Evolutionary conservation across 139 green algal species (phyloP), one percentile per base, ranked within the genome.

Genomic region (Eudorina sp.): DNA sequence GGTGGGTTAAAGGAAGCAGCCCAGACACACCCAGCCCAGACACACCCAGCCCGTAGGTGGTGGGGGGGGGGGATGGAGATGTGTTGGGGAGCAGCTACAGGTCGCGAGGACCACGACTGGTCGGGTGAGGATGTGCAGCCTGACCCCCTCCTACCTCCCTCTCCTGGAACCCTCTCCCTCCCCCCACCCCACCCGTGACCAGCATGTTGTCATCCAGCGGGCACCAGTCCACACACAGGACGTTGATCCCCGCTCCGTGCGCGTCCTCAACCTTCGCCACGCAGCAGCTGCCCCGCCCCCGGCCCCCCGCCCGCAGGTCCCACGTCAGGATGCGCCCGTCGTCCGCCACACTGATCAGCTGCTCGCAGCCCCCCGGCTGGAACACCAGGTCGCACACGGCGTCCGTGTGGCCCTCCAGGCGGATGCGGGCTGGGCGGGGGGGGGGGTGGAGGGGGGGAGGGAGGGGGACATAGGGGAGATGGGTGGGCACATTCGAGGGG

Each of bases 371-470:
- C 45, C 90, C 90, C 2, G 97, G 97, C 58, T 94, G 90, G 86
- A 97, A 99, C 1, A 93, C 89, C 73, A 98, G 89, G 80, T 98
- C 97, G 86, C 98, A 96, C 38, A 99, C 92, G 2, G 94, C 97
- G 45, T 90, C 89, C 58, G 58, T 91, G 93, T 99, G 96, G 13
- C 96, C 97, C 34, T 83, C 31, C 43, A 98, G 89, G 41, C 36
- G 70, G 29, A 13, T 43, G 46, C 90, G 89, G 48, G 89, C 92
- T 94, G 90, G 43, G 90, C 23, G 25, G 31, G 48, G 16, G 58
- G 18, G 29, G 31, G 36, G 16, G n/a, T 53, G 2, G 13, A 34
- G 31, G 46, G n/a, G 8, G 13, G 43, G 29, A 14, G n/a, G 18
- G 84, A 5, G 40, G 38, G 41, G 34, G 34, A 25, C 11, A 83